Conservation (phyloP, 441 rosid genomes). For the Syzygium syzygioides region DNA sequence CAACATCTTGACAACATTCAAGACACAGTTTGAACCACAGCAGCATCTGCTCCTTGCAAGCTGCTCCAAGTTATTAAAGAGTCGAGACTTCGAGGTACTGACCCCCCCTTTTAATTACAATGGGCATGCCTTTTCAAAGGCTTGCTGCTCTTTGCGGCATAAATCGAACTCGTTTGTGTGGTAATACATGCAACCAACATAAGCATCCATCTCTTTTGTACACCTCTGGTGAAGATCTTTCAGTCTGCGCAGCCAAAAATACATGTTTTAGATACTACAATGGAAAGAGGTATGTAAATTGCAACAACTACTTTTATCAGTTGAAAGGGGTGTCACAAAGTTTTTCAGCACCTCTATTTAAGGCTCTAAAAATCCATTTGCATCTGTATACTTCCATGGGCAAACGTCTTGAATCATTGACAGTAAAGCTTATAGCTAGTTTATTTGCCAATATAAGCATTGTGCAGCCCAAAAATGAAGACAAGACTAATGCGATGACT, state of each 20-base stretch:
- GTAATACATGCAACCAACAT: constrained; percentile 96
- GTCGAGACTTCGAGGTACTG: neutral
- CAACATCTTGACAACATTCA: neutral
- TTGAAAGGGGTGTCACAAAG: neutral
- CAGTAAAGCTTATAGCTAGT: neutral
- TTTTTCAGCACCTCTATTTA: neutral
- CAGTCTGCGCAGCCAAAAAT: constrained; percentile 47
- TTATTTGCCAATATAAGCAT: neutral
- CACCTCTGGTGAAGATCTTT: constrained; percentile 91
- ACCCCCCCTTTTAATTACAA: constrained; percentile 39
- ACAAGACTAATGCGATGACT: neutral
- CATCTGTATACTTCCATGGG: neutral
- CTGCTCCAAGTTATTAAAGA: constrained; percentile 27
- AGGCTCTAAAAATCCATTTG: neutral
- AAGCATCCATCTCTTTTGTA: constrained; percentile 84
- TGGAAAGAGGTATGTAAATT: neutral
- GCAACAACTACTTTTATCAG: neutral
- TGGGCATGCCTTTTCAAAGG: constrained; percentile 89
- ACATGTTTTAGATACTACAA: neutral
- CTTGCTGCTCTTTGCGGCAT: constrained; percentile 95
- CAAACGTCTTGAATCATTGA: neutral
- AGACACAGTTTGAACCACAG: neutral
- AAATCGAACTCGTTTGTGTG: constrained; percentile 85
- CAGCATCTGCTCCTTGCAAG: constrained; percentile 31
- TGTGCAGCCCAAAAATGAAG: neutral